Percentiles rank a stretch among this genome's conserved stretches.
Evolutionary conservation across 1,284 basidiomycete species (phyloP).

Genomic region (Melampsora americana): DNA sequence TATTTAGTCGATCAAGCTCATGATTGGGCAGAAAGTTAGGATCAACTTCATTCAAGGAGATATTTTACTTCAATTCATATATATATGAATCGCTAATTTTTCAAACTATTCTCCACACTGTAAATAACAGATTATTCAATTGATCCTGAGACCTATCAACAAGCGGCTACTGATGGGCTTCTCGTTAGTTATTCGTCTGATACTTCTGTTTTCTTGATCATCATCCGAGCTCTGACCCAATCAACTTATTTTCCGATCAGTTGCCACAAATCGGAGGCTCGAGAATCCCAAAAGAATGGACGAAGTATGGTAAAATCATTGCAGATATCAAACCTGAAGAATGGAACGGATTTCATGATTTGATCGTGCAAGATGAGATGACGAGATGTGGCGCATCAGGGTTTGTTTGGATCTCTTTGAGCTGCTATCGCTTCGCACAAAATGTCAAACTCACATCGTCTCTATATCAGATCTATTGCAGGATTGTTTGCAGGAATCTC

Average conservation of each 20-base stretch:
- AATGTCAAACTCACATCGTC: neutral
- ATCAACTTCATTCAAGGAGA: neutral
- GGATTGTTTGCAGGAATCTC: slow-evolving; percentile 39
- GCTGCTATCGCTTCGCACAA: neutral
- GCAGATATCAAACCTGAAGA: slow-evolving; percentile 40
- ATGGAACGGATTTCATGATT: slow-evolving; percentile 46
- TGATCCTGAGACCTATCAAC: slow-evolving; percentile 38
- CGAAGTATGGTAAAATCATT: slow-evolving; percentile 40
- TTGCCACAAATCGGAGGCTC: slow-evolving; percentile 38
- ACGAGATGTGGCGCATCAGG: slow-evolving; percentile 45
- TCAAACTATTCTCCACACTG: neutral
- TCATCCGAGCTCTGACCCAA: neutral
- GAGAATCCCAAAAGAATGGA: slow-evolving; percentile 41
- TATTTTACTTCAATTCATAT: neutral
- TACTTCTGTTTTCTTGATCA: neutral
- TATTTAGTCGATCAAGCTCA: slow-evolving; percentile 42
- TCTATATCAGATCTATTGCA: slow-evolving; percentile 23
- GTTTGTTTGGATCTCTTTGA: neutral
- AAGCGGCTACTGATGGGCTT: slow-evolving; percentile 41
- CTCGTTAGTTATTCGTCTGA: slow-evolving; percentile 21
- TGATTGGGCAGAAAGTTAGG: slow-evolving; percentile 36
- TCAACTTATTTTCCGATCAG: neutral
- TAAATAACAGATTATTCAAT: slow-evolving; percentile 17
- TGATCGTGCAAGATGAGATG: slow-evolving; percentile 42
- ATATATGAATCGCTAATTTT: slow-evolving; percentile 29